phyloP scores from a whole-genome alignment of 495 filamentous ascomycete species.

The Talaromyces thailandensis region DNA sequence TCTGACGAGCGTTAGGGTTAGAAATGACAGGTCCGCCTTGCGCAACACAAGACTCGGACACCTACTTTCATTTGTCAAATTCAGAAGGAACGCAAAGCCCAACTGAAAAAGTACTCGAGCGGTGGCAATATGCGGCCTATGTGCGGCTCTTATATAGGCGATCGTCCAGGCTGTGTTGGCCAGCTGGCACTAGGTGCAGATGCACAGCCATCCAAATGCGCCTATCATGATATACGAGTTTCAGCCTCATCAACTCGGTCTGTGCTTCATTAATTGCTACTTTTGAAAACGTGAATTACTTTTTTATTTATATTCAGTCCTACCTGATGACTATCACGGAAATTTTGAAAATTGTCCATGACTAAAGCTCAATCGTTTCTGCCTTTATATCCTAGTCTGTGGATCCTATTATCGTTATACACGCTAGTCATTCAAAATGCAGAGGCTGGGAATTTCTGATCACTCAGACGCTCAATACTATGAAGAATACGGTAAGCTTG shows the following conservation, averaged over 20 bases:
- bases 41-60: background rate
- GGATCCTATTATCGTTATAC: background rate
- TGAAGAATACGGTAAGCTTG: constrained; percentile 1
- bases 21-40: background rate
- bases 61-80: background rate
- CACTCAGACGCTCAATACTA: background rate
- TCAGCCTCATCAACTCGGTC: background rate
- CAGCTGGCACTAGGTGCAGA: background rate
- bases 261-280: background rate
- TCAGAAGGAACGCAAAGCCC: background rate
- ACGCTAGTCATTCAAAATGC: background rate
- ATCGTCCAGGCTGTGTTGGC: background rate
- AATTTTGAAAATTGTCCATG: background rate
- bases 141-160: background rate
- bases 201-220: background rate
- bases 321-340: background rate
- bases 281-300: background rate
- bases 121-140: background rate
- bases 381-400: background rate
- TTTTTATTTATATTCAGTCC: background rate
- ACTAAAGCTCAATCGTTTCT: background rate
- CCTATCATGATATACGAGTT: background rate
- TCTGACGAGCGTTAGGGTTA: background rate
- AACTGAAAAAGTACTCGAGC: background rate
- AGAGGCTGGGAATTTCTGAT: background rate